Evolutionary conservation across 1,139 yeast species (phyloP).

Genomic region (Pichia sp.): DNA sequence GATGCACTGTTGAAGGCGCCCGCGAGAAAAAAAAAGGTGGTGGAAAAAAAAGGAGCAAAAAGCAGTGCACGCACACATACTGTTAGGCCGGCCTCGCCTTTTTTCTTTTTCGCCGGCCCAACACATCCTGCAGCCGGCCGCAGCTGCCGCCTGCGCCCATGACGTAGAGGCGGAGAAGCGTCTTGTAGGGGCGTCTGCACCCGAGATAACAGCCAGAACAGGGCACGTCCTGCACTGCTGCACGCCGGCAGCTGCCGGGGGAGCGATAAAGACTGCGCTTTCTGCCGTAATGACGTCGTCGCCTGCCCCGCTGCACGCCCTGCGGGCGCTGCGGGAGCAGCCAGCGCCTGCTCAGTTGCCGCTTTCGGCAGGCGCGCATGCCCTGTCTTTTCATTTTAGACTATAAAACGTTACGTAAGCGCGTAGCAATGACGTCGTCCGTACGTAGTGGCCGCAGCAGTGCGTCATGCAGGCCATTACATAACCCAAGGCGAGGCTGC

Average conservation of each 20-base stretch:
- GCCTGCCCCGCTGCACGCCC: background rate
- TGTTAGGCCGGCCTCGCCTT: too few species aligned
- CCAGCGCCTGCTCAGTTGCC: background rate
- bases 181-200: background rate
- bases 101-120: too few species aligned
- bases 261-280: background rate
- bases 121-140: too few species aligned
- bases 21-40: background rate
- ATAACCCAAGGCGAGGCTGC: background rate
- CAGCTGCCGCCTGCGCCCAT: background rate
- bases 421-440: background rate
- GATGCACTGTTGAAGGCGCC: background rate
- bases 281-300: background rate
- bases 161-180: background rate
- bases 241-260: background rate
- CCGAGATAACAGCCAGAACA: background rate
- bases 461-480: background rate
- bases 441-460: background rate
- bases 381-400: too few species aligned
- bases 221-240: too few species aligned
- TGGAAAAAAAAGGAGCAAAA: constrained; percentile 1
- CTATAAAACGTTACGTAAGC: background rate
- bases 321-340: background rate
- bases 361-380: background rate
- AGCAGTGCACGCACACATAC: too few species aligned